Base-by-base conservation (phyloP, 495 filamentous ascomycete genomes). In the Stereocaulon alpinum region DNA sequence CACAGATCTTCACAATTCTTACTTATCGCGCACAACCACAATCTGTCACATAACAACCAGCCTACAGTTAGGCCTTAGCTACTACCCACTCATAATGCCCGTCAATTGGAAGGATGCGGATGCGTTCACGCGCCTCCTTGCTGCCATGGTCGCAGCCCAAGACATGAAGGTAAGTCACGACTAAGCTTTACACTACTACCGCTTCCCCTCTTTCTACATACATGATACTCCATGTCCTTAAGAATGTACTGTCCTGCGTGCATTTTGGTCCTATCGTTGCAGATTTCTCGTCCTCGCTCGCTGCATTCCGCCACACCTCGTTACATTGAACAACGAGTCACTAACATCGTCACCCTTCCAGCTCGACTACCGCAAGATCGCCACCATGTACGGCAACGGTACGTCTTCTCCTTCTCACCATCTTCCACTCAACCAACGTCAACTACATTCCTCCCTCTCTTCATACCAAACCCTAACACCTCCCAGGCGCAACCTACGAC, bases 401-500 rank as follows among this genome's bases (percentile, higher is more conserved):
- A 63, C 5, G 32, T 32, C 15, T 10, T 11, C 2, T 0, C n/a
- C 5, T 4, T 18, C 30, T 34, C 22, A 9, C 6, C 18, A 6
- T n/a, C 0, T 37, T 10, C 20, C 20, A 12, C 5, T 56, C 37
- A 22, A 34, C 29, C 11, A 20, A 6, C 4, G 2, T 1, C 6
- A 7, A 14, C 18, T 2, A 4, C 7, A 4, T 0, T 4, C 37
- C 37, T 41, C 11, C 45, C 12, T 41, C 56, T 18, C 20, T 17
- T 49, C 34, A 0, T 24, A 18, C 9, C 27, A 0, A 5, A 40
- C 15, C 2, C 42, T 49, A 9, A 40, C 18, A 6, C 45, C 50
- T 34, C 18, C 56, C 4, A 67, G 70, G 70, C 6, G 70, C 73
- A 2, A 75, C 73, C n/a, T 74, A 73, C 47, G 69, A 75, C 61